Evolutionary conservation across 2,329 filamentous ascomycete genomes (phyloP).

Genomic region (Rhexocercosporidium sp.): DNA sequence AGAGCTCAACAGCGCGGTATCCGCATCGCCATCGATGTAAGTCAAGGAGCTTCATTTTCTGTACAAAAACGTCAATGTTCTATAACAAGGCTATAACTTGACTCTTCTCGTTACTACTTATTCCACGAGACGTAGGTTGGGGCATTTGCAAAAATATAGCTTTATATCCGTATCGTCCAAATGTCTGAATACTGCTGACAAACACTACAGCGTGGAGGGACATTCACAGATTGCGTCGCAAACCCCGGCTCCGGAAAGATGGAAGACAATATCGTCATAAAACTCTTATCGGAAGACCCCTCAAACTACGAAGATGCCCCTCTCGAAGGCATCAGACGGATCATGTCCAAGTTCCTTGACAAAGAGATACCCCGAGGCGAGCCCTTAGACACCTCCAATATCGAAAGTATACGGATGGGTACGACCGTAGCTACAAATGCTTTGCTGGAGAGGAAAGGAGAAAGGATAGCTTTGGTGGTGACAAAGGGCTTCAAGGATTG

Average conservation of each 20-base stretch:
- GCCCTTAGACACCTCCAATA: slow-evolving; percentile 78
- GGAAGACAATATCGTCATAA: slow-evolving; percentile 81
- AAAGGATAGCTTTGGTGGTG: slow-evolving; percentile 85
- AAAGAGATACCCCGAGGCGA: slow-evolving; percentile 80
- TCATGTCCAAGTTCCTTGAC: slow-evolving; percentile 78
- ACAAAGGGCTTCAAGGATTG: slow-evolving; percentile 90
- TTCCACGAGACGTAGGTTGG: neutral
- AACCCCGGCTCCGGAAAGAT: slow-evolving; percentile 73
- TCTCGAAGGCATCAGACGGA: slow-evolving; percentile 85
- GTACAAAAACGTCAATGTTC: neutral
- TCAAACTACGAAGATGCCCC: slow-evolving; percentile 90
- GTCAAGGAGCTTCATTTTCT: slow-evolving; percentile 20
- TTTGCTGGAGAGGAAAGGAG: slow-evolving; percentile 86
- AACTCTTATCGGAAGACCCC: slow-evolving; percentile 88
- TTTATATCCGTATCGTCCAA: slow-evolving; percentile 34
- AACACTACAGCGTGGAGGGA: slow-evolving; percentile 71
- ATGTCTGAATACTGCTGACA: slow-evolving; percentile 21
- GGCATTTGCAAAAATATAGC: neutral
- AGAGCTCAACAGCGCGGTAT: slow-evolving; percentile 56
- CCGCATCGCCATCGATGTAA: slow-evolving; percentile 68
- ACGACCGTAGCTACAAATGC: slow-evolving; percentile 96
- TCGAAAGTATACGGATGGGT: slow-evolving; percentile 94
- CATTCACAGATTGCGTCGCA: slow-evolving; percentile 91
- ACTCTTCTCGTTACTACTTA: neutral
- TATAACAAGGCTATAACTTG: neutral